Base-by-base conservation (phyloP, 129 eudicot species). In the Tagetes patula region DNA sequence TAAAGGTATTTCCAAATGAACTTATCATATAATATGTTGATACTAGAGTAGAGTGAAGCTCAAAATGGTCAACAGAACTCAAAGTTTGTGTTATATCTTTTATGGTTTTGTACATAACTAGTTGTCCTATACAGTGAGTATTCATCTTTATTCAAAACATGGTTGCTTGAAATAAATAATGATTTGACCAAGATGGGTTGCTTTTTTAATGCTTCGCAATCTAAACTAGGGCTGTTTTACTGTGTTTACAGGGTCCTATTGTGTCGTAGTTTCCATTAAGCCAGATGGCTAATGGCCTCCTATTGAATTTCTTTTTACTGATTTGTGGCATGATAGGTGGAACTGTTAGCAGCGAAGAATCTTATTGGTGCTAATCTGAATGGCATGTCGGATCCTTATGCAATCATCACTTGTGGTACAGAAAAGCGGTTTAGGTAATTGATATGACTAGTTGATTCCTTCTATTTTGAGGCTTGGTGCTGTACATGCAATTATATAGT, bases 371-470 rank as follows among this genome's bases (percentile, higher is more conserved):
- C 99, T 71, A 90, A 94, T 76, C 55, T 94, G 39, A 94, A 94
- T 88, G 99, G 99, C 86, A 90, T 89, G 53, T 94, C 99, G 11
- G 99, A 94, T 86, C 99, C 99, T 47, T 94, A 94, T 88, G 99
- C 96, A 76, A 90, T 94, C 74, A 91, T 94, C 74, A 94, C 96
- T 37, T 94, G 99, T 83, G 96, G 99, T 72, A 65, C 88, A 70
- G 93, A 94, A 84, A 94, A 94, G 82, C 86, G 99, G 72, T 94
- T 94, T 85, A 94, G 99, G 99, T 94, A 72, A 80, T 64, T 82
- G 8, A 70, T 39, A 40, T 47, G 36, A 40, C 66, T 32, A 41
- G 54, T 75, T n/a, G 36, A 27, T 37, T 52, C 40, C 31, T 4
- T 43, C 5, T 43, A 42, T 43, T 6, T 64, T 30, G 8, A 49